Conservation (phyloP, 768 basidiomycete species). For the Trichaptum fuscoviolaceum region DNA sequence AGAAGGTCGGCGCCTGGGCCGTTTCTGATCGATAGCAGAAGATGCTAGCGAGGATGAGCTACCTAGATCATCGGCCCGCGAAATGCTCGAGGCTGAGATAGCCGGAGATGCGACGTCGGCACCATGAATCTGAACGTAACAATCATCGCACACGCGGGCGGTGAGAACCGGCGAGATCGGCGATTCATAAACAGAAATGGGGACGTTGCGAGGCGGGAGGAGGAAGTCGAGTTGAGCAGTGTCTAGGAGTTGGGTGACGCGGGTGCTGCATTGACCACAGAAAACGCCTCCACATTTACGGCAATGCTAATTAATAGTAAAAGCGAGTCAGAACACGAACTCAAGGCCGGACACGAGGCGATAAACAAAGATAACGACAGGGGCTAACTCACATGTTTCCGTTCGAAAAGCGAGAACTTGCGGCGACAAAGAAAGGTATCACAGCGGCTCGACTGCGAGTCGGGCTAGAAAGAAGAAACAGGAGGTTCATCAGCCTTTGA, state of each 20-base stretch:
- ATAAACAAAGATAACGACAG: constrained; percentile 18
- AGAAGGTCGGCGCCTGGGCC: background rate
- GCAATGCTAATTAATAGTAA: constrained; percentile 52
- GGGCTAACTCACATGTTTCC: constrained; percentile 57
- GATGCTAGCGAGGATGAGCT: background rate
- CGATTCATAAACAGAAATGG: constrained; percentile 51
- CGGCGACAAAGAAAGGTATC: constrained; percentile 70
- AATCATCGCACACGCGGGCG: constrained; percentile 73
- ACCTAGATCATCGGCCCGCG: constrained; percentile 21
- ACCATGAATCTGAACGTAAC: constrained; percentile 70
- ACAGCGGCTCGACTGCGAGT: constrained; percentile 54
- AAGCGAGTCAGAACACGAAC: background rate
- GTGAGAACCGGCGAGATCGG: constrained; percentile 52
- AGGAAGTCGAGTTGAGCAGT: constrained; percentile 66
- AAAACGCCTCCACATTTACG: constrained; percentile 81
- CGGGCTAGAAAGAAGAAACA: constrained; percentile 39
- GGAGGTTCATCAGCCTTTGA: background rate
- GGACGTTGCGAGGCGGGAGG: constrained; percentile 63
- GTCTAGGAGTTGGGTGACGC: constrained; percentile 62
- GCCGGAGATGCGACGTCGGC: background rate
- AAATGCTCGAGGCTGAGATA: constrained; percentile 23
- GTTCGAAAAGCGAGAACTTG: constrained; percentile 62
- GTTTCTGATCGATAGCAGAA: background rate
- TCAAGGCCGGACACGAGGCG: constrained; percentile 1
- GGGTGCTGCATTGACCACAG: constrained; percentile 57